phyloP scores from a whole-genome alignment of 129 eudicot genomes.

The Daucus carota region DH1_v3.0 NC_030383.2:62396001-62396500 shows the following conservation, averaged over 20 bases:
- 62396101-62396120: neutral
- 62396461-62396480: neutral
- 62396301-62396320: neutral
- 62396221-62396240: neutral
- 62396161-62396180: neutral
- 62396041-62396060: neutral
- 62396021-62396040: neutral
- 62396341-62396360: neutral
- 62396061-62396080: neutral
- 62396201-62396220: neutral
- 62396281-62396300: neutral
- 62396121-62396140: neutral
- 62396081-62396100: neutral
- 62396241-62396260: neutral
- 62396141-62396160: neutral
- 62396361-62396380: neutral
- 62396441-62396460: neutral
- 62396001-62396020: neutral
- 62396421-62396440: neutral
- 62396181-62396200: neutral
- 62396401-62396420: neutral
- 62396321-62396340: neutral
- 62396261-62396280: neutral
- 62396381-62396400: slow-evolving; percentile 7
- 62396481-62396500: neutral